phyloP scores from a whole-genome alignment of 1,284 basidiomycete species.

The Sphagnurus paluster region DNA sequence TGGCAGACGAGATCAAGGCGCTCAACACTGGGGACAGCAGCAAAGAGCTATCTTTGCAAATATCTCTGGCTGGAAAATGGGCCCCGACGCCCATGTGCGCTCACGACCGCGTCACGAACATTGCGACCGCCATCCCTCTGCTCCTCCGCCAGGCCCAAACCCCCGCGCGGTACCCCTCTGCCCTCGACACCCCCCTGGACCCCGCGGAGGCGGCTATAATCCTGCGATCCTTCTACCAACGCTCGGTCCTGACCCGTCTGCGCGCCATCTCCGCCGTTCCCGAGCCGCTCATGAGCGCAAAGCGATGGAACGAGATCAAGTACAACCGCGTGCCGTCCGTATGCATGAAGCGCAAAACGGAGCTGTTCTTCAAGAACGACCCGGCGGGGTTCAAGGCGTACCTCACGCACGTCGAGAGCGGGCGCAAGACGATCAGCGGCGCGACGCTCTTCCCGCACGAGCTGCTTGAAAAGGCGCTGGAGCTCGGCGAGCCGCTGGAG shows the following conservation, averaged over 20 bases:
- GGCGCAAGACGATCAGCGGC: constrained; percentile 56
- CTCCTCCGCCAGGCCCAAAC: constrained; percentile 44
- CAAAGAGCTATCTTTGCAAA: neutral
- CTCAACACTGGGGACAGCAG: neutral
- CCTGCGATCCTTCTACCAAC: constrained; percentile 54
- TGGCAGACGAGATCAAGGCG: constrained; percentile 22
- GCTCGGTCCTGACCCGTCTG: constrained; percentile 56
- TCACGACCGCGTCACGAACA: constrained; percentile 64
- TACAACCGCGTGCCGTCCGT: constrained; percentile 58
- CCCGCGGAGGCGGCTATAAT: constrained; percentile 16
- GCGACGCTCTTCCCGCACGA: constrained; percentile 63
- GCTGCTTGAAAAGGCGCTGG: constrained; percentile 43
- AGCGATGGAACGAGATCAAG: constrained; percentile 55
- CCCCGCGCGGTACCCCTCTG: constrained; percentile 27
- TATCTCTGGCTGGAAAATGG: constrained; percentile 15
- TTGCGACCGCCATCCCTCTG: constrained; percentile 59
- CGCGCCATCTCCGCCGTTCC: constrained; percentile 46
- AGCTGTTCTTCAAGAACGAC: constrained; percentile 58
- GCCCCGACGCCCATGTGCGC: constrained; percentile 32
- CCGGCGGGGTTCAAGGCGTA: constrained; percentile 55
- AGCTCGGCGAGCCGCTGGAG: constrained; percentile 11
- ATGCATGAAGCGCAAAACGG: constrained; percentile 60
- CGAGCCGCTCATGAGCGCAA: constrained; percentile 62
- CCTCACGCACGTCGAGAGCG: constrained; percentile 52
- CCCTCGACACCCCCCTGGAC: constrained; percentile 16